These are phyloP conservation scores for Pelargonium exstipulatum DNA, from an alignment of 441 rosid species.

Conservation along the genomic window DNA sequence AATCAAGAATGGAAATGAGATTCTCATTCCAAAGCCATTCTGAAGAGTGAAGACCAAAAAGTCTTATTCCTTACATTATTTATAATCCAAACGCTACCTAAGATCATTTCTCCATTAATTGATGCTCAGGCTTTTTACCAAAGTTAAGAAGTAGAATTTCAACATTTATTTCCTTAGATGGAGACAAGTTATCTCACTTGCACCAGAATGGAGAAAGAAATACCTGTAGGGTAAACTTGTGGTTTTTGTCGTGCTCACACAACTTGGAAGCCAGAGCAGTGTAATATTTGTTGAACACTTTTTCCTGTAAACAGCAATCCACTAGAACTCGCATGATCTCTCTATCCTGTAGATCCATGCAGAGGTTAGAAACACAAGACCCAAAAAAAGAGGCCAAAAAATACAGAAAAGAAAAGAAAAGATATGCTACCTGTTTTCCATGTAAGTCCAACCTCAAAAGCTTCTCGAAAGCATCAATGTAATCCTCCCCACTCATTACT, in stretches of 20 bases:
- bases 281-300: constrained; percentile 78
- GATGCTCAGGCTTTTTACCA: not conserved
- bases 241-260: constrained; percentile 79
- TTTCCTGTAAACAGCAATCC: constrained; percentile 85
- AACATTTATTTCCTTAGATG: not conserved
- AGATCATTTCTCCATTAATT: not conserved
- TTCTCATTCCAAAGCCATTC: no score
- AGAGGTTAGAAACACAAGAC: not conserved
- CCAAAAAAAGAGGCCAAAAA: not conserved
- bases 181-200: not conserved
- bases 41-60: no score
- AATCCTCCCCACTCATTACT: constrained; percentile 87
- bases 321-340: constrained; percentile 82
- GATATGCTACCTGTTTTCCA: no score
- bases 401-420: no score
- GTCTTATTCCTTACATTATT: no score
- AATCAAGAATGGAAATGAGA: no score
- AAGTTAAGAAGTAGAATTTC: not conserved
- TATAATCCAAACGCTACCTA: no score
- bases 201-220: not conserved
- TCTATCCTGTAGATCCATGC: constrained; percentile 49
- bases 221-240: constrained; percentile 87
- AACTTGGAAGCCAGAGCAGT: constrained; percentile 64
- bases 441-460: constrained; percentile 72
- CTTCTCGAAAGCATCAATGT: constrained; percentile 83